A percentile compares a stretch with the other conserved stretches of the same genome.
phyloP scores from a whole-genome alignment of 805 yeast species.

The Kodamaea nitidulidarum region DNA sequence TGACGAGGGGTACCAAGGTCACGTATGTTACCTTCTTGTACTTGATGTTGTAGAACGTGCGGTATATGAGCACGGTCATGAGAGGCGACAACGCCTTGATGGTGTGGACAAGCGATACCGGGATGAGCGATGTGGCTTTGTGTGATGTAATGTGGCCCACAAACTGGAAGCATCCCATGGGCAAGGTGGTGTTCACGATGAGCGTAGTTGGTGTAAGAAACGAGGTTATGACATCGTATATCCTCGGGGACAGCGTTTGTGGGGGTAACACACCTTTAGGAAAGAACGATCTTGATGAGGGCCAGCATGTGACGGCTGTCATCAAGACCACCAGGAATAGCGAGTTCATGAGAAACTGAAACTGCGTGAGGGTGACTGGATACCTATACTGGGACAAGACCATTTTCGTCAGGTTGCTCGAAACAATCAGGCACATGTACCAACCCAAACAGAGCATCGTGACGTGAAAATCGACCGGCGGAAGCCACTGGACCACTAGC shows the following conservation, averaged over 20 bases:
- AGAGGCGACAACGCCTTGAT: constrained; percentile 89
- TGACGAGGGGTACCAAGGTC: constrained; percentile 72
- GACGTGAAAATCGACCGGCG: constrained; percentile 23
- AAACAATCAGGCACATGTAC: constrained; percentile 77
- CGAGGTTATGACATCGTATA: constrained; percentile 17
- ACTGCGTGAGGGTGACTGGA: constrained; percentile 86
- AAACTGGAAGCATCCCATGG: constrained; percentile 94
- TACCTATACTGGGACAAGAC: constrained; percentile 66
- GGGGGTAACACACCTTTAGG: constrained; percentile 51
- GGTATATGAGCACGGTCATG: constrained; percentile 77
- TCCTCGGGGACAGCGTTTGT: constrained; percentile 13
- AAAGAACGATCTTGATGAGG: constrained; percentile 20
- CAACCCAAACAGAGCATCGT: constrained; percentile 59
- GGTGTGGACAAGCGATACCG: constrained; percentile 93
- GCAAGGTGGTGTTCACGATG: constrained; percentile 66
- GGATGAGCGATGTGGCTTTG: constrained; percentile 86
- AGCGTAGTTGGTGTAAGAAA: constrained; percentile 53
- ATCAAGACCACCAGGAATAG: constrained; percentile 50
- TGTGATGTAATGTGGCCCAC: constrained; percentile 89
- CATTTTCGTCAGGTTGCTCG: constrained; percentile 76
- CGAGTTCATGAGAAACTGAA: constrained; percentile 77
- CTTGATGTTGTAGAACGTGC: constrained; percentile 51
- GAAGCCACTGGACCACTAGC: constrained; percentile 12
- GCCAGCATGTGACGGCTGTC: constrained; percentile 26
- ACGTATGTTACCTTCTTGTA: constrained; percentile 68